Evolutionary conservation across 1,139 yeast species (phyloP), one percentile per base, ranked within the genome.

Genomic region (Pichia sp.): DNA sequence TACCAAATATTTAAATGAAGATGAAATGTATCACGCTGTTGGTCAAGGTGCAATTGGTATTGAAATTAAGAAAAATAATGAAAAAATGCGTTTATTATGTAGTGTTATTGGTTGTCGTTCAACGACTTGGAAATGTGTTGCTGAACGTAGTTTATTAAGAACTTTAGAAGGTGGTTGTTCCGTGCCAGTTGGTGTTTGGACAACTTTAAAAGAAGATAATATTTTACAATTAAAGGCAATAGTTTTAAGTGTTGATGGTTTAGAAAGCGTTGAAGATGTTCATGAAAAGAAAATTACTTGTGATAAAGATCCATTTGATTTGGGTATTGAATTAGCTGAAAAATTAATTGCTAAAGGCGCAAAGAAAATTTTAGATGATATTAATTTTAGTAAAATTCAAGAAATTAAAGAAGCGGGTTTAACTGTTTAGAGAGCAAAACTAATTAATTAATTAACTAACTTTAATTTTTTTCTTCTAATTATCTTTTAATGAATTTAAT

Each of bases 1-100:
- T 59, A 77, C 87, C 16, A 65, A 67, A 54, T 73, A 64, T 54
- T 71, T 92, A 51, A 80, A 82, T 51, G 74, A 80, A n/a, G 86
- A 87, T 33, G 87, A 83, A 48, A 87, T 92, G 96, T 86, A 82
- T 62, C 87, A 92, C 61, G 96, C 98, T 0, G 97, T 92, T 35
- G 98, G 98, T 20, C 98, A 92, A 69, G 98, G 98, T 52, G 97
- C 97, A 0, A 69, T 92, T 43, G 98, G 97, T 23, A 71, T 92
- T 34, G 98, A 92, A 66, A 86, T 90, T 54, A 76, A 94, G 57
- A 74, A 75, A 47, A 77, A 74, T 46, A 96, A 94, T 62, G 62
- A 65, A 8, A 65, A 69, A 43, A 74, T 84, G 61, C 69, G 70
- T 55, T 65, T 74, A 43, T 70, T 90, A 30, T 74, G 95, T 53